phyloP scores from a whole-genome alignment of 495 filamentous ascomycete genomes.

The Penicillium paradoxum region DNA sequence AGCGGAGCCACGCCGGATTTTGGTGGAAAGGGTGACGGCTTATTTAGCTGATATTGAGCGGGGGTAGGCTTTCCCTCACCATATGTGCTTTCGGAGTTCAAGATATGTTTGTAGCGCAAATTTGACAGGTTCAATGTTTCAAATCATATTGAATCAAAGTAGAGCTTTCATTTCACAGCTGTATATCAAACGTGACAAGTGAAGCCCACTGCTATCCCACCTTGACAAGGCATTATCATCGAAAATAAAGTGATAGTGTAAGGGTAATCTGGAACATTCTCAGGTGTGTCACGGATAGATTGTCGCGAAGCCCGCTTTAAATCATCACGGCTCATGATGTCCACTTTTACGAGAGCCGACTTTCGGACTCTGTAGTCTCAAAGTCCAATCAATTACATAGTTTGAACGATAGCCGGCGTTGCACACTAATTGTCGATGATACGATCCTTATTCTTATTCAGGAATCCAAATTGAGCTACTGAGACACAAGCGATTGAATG shows the following conservation, averaged over 20 bases:
- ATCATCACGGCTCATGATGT: too few species aligned
- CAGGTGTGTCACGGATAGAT: background rate
- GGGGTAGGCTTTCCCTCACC: background rate
- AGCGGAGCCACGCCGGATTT: slow-evolving; percentile 34
- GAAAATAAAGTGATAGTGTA: background rate
- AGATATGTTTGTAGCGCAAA: background rate
- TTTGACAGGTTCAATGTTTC: too few species aligned
- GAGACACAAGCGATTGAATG: too few species aligned
- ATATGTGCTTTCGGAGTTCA: background rate
- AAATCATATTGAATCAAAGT: too few species aligned
- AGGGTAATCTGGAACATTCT: background rate
- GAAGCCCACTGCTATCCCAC: background rate
- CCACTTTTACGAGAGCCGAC: too few species aligned
- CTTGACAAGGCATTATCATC: background rate
- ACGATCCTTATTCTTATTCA: too few species aligned
- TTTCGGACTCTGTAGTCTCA: too few species aligned
- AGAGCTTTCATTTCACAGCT: background rate
- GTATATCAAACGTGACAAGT: background rate
- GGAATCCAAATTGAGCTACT: too few species aligned
- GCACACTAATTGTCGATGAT: too few species aligned
- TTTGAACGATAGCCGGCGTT: too few species aligned
- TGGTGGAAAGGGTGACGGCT: slow-evolving; percentile 32
- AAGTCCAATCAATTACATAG: too few species aligned
- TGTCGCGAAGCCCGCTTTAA: too few species aligned
- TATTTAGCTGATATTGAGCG: slow-evolving; percentile 26